Conservation (phyloP, 1,139 yeast genomes). For the Cylindricascospora bacillispora region DNA sequence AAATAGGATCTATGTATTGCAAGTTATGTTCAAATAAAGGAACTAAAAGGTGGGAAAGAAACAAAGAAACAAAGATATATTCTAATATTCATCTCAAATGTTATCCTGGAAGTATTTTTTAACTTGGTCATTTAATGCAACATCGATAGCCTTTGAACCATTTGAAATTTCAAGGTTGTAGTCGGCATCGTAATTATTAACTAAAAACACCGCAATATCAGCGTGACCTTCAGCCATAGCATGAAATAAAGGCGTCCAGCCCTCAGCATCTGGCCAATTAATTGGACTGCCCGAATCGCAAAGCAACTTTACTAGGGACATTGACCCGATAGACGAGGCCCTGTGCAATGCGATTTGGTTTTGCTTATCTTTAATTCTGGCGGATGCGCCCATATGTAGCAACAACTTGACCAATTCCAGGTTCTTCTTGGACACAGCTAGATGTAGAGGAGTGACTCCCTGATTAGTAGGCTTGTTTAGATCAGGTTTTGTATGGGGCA, state of each 20-base stretch:
- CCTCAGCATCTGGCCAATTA: conserved; percentile 54
- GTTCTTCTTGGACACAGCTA: conserved; percentile 63
- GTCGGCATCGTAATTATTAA: conserved; percentile 55
- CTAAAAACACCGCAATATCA: conserved; percentile 54
- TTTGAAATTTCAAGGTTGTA: conserved; percentile 34
- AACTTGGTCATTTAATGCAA: conserved; percentile 51
- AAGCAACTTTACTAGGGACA: conserved; percentile 34
- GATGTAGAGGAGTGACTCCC: conserved; percentile 63
- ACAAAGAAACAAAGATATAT: no score
- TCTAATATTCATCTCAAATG: conserved; percentile 3
- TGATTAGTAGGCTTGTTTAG: conserved; percentile 42
- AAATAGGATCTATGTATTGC: no score
- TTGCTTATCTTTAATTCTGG: conserved; percentile 52
- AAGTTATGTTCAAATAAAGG: no score
- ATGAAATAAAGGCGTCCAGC: conserved; percentile 84
- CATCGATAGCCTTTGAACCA: conserved; percentile 47
- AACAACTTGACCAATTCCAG: conserved; percentile 32
- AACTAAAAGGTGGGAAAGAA: neutral
- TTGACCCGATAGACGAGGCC: conserved; percentile 71
- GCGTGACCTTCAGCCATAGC: conserved; percentile 89
- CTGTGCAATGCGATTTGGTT: conserved; percentile 64
- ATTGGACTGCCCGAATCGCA: conserved; percentile 41
- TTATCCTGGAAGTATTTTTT: conserved; percentile 29
- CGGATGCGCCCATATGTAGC: conserved; percentile 37
- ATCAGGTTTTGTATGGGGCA: conserved; percentile 32